Base-by-base conservation (phyloP, 2,329 filamentous ascomycete species). In the Trichoderma aggressivum region DNA sequence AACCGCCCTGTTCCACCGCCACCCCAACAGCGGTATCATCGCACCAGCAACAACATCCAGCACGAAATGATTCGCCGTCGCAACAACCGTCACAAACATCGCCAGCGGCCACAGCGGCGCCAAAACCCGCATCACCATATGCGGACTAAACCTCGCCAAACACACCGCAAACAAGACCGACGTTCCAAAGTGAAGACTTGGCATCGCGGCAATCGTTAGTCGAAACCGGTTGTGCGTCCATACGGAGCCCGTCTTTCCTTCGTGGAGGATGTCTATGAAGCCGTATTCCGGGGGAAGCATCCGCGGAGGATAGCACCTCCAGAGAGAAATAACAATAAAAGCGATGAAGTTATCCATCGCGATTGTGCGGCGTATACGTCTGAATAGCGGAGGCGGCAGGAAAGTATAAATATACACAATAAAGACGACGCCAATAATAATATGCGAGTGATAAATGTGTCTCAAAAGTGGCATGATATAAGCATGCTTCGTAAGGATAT, bases 31-130 rank as follows among this genome's bases (percentile, higher is more conserved):
- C 55, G 65, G 55, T 55, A 68, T 55, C 26, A 68, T 7, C 12
- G 53, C 65, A 1, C 65, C 65, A 11, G 47, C 65, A 14, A 47
- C 53, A 7, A 60, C 18, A 30, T 68, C 65, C 36, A 68, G 55
- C 34, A 68, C 36, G 8, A 68, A 68, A 4, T 68, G 65, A 6
- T 68, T 68, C 36, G 65, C 65, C 36, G 65, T 68, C 55, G 65
- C 65, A 7, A 68, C 36, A 5, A 68, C 28, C 26, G 65, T 68
- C 24, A 68, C 34, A 34, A 68, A 59, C 65, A 68, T 68, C 3
- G 21, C 65, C 55, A 32, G 3, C 11, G 65, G 65, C 65, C 65
- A 68, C 36, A 68, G 36, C 12, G 55, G 55, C 36, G 65, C 65
- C 65, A 60, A 16, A 6, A 47, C 24, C 12, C 65, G 24, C 11